Evolutionary conservation across 306 rosid species (phyloP).

Genomic region (Fagus sylvatica): DNA sequence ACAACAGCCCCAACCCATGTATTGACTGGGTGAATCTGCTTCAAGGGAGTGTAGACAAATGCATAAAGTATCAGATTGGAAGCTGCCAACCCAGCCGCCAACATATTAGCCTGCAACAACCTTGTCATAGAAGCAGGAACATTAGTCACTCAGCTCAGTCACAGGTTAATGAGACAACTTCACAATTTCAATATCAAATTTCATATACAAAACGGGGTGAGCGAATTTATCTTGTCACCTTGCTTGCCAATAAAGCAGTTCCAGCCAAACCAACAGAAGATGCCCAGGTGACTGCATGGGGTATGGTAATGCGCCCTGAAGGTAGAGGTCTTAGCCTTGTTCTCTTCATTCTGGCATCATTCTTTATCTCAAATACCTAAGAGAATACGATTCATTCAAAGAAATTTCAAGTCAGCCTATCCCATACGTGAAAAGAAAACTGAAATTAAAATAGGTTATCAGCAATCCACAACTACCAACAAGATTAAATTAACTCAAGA

Average conservation of each 20-base stretch:
- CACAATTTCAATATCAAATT: slow-evolving; percentile 9
- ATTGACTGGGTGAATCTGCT: slow-evolving; percentile 95
- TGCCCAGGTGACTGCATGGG: slow-evolving; percentile 85
- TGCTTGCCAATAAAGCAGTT: slow-evolving; percentile 68
- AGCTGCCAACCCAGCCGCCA: slow-evolving; percentile 98
- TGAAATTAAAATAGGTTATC: neutral
- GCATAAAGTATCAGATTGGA: slow-evolving; percentile 85
- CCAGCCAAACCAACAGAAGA: slow-evolving; percentile 74
- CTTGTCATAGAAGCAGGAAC: slow-evolving; percentile 62
- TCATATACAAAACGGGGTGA: slow-evolving; percentile 15
- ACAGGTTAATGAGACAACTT: slow-evolving; percentile 19
- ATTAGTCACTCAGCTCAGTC: slow-evolving; percentile 45
- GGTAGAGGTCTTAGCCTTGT: slow-evolving; percentile 81
- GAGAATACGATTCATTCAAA: slow-evolving; percentile 3
- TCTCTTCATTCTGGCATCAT: slow-evolving; percentile 95
- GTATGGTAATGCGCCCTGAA: slow-evolving; percentile 75
- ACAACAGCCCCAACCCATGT: slow-evolving; percentile 99
- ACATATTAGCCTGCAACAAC: slow-evolving; percentile 89
- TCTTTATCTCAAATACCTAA: slow-evolving; percentile 74
- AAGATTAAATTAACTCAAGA: neutral
- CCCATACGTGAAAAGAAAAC: neutral
- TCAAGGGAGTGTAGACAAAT: slow-evolving; percentile 85
- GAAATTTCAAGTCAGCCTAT: slow-evolving; percentile 11
- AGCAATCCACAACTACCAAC: neutral
- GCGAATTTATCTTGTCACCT: slow-evolving; percentile 56